Base-by-base conservation (phyloP, 306 rosid genomes). In the Cicer judaicum region DNA sequence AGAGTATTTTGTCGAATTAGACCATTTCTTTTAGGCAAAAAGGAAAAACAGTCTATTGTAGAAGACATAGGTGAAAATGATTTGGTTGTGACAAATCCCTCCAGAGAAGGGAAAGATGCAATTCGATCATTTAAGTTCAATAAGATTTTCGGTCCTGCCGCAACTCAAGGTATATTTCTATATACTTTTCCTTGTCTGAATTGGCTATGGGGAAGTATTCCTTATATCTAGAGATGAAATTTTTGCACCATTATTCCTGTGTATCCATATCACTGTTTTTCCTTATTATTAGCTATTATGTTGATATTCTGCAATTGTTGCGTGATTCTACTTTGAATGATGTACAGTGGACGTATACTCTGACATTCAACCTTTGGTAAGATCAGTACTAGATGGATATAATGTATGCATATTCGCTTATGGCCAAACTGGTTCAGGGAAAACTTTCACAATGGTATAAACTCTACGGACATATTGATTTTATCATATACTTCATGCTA, bases 341-440 rank as follows among this genome's bases (percentile, higher is more conserved):
- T 47, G 70, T 81, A 13, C n/a, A 89, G 93, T 40, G 61, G 85
- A 89, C 34, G 88, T 89, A 66, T 89, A 87, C 83, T 40, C 81
- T 14, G 89, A 89, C 64, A 86, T 86, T 39, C 86, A 85, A 38
- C 65, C 91, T 7, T 72, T 85, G 39, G 71, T 85, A 64, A 71
- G 81, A 80, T 89, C 91, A 18, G 93, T 85, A 36, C 78, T 89
- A 1, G 93, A 89, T 69, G 93, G 93, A 52, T 89, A 81, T 69
- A 86, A 84, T 64, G 93, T 83, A 18, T 89, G 93, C 41, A 89
- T 89, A 55, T 85, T 86, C 73, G 93, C 93, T 15, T 89, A 85
- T 63, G 93, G 93, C 9, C 93, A 89, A 83, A 89, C 93, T 14
- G 91, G 93, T 42, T 81, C 93, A 0, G 93, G 93, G 36, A 89